Base-by-base conservation (phyloP, 2,329 filamentous ascomycete genomes). In the Fusarium sp. region DNA sequence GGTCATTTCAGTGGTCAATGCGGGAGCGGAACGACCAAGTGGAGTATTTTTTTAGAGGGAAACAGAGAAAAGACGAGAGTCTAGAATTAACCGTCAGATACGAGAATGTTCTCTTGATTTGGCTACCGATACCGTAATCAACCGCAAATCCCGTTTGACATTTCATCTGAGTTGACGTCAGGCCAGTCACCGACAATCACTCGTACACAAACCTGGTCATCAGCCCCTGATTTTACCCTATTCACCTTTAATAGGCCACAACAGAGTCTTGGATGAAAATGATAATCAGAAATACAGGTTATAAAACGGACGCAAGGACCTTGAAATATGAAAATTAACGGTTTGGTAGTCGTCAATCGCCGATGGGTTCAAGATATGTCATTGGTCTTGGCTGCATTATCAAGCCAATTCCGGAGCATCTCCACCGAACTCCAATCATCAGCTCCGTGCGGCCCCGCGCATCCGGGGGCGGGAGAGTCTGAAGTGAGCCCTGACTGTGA, bases 161-260 rank as follows among this genome's bases (percentile, higher is more conserved):
- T 67, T 52, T 65, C 58, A 56, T 42, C 39, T 65, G 66, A 44
- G 49, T 70, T 76, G 71, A 76, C 75, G 75, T 76, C 75, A 77
- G 35, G 29, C 57, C 33, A 31, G 41, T 36, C 31, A 29, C 17
- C n/a, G 44, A 31, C 14, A 41, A 10, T 39, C 52, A 25, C 41
- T 53, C 15, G 22, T 12, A 50, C 52, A 69, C n/a, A 44, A 52
- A 64, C 49, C 35, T 35, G 31, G 52, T 29, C 49, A 46, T 29
- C 39, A 31, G 9, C 56, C 62, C 39, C 62, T 71, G 52, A 42
- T 18, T 50, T 29, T 35, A 20, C 29, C 33, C 18, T 36, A 15
- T 33, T 27, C 22, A 36, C 33, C 33, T 15, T 52, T 18, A 8
- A 52, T 12, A 31, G 27, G 17, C 12, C 7, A 41, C 38, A 27